These are phyloP conservation scores for Aureobasidium sp. DNA, from an alignment of 2,329 filamentous ascomycete species.

Conservation along the genomic window DNA sequence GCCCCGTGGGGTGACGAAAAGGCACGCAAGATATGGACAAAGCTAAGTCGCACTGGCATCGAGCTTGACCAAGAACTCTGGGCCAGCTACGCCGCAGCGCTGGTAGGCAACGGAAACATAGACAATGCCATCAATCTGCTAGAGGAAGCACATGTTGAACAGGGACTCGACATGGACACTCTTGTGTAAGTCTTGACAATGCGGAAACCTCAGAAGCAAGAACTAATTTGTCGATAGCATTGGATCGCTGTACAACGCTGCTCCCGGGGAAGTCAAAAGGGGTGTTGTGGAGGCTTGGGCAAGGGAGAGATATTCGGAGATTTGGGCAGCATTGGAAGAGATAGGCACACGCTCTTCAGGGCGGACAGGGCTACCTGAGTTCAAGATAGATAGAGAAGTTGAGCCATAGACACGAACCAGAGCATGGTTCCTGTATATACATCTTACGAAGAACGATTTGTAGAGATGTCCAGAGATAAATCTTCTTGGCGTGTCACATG, in stretches of 20 bases:
- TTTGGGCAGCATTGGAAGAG: constrained; percentile 59
- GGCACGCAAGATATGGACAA: constrained; percentile 56
- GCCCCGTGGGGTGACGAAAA: constrained; percentile 36
- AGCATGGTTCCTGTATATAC: neutral
- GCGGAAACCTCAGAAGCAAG: neutral
- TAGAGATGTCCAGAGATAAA: neutral
- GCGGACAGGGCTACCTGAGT: constrained; percentile 15
- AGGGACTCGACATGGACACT: constrained; percentile 58
- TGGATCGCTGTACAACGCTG: constrained; percentile 65
- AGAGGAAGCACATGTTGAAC: constrained; percentile 55
- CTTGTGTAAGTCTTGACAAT: constrained; percentile 53
- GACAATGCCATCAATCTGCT: constrained; percentile 60
- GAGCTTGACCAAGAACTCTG: constrained; percentile 67
- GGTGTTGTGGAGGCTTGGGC: constrained; percentile 67
- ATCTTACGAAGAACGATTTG: neutral
- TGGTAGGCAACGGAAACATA: constrained; percentile 63
- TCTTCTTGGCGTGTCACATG: neutral
- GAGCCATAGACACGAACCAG: constrained; percentile 10
- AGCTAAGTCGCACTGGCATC: constrained; percentile 65
- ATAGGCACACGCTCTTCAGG: constrained; percentile 30
- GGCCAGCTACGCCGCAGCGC: constrained; percentile 64
- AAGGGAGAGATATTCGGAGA: constrained; percentile 53
- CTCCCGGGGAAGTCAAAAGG: constrained; percentile 53
- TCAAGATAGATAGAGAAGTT: constrained; percentile 21
- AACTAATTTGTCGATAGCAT: constrained; percentile 42